Conservation (phyloP, 2,329 filamentous ascomycete species). For the Leptodontidium sp. region DNA sequence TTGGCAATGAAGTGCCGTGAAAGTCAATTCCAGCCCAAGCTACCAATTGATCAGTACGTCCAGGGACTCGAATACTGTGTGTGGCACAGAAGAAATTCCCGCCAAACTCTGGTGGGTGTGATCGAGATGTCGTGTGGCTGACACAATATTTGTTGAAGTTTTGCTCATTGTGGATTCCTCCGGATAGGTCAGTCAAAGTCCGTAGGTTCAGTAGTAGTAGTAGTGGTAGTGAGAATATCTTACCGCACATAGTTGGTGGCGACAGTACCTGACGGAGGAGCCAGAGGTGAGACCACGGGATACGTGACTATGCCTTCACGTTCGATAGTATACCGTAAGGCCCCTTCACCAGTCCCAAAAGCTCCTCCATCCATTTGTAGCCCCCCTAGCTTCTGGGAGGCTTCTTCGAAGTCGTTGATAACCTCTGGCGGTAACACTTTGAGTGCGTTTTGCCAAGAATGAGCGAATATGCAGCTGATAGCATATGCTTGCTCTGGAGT, state of each 20-base stretch:
- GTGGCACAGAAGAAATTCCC: background rate
- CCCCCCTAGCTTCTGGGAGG: background rate
- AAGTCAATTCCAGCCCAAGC: background rate
- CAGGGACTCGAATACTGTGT: background rate
- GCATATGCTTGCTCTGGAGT: background rate
- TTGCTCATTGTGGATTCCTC: background rate
- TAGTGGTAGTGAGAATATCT: too few species aligned
- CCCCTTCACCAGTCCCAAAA: background rate
- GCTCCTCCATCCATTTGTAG: background rate
- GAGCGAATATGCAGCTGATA: background rate
- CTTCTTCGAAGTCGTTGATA: background rate
- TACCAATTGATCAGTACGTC: background rate
- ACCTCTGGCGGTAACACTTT: background rate
- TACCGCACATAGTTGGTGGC: background rate
- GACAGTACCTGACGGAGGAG: background rate
- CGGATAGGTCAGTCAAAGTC: background rate
- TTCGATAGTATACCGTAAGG: background rate
- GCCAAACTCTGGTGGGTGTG: background rate
- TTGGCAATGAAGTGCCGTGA: background rate
- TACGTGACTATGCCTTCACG: background rate
- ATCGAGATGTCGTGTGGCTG: background rate
- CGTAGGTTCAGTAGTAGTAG: too few species aligned
- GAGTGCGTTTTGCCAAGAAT: background rate
- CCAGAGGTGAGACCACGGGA: background rate
- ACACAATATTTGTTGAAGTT: slow-evolving; percentile 3